Percentiles rank a stretch among this genome's conserved stretches.
These are phyloP conservation scores for Dryas alaskensis DNA, from an alignment of 306 rosid genomes.

Conservation along the genomic window DNA sequence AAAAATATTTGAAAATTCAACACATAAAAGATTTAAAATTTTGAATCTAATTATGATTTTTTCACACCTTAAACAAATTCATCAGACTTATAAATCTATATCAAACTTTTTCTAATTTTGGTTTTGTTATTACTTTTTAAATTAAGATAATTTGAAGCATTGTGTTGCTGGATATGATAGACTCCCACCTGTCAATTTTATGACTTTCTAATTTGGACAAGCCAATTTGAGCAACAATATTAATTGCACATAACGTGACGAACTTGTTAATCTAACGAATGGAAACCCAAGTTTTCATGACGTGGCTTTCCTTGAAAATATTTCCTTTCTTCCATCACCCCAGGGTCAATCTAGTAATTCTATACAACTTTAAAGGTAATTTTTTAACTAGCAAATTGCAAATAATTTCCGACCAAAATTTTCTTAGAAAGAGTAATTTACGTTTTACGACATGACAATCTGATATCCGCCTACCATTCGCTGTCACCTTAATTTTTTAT, in stretches of 20 bases:
- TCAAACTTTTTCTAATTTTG: too few species aligned
- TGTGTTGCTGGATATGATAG: too few species aligned
- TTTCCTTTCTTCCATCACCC: not conserved
- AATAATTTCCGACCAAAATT: conserved; percentile 4
- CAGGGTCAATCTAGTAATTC: conserved; percentile 5
- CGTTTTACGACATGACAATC: conserved; percentile 19
- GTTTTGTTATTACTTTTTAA: not conserved
- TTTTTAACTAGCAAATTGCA: not conserved
- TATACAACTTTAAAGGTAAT: not conserved
- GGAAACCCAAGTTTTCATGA: not conserved
- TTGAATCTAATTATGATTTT: too few species aligned
- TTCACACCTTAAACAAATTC: too few species aligned
- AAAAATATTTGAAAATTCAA: too few species aligned
- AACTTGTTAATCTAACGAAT: not conserved
- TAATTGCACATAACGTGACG: not conserved
- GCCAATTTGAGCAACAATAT: not conserved
- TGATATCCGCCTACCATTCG: conserved; percentile 26
- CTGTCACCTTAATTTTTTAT: conserved; percentile 40
- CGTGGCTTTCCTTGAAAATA: not conserved
- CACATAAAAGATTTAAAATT: too few species aligned
- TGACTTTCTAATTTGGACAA: not conserved
- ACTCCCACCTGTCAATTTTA: not conserved
- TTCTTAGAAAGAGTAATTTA: not conserved
- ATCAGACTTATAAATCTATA: too few species aligned
- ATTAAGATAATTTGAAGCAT: not conserved